These are phyloP conservation scores for Chenopodium berlandieri DNA, from an alignment of 148 eudicot genomes.

Conservation along the genomic window DNA sequence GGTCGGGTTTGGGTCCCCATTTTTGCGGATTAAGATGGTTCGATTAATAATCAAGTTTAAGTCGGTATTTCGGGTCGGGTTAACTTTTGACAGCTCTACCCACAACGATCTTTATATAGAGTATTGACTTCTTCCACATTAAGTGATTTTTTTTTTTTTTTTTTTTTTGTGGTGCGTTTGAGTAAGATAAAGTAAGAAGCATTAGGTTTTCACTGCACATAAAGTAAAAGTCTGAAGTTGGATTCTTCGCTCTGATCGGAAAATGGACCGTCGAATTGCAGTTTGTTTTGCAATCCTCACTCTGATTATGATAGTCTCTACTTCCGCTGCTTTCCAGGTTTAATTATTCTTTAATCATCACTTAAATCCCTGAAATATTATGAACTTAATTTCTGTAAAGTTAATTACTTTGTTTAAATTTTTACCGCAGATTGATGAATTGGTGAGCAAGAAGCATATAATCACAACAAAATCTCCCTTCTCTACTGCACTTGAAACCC, in stretches of 20 bases:
- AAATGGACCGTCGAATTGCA: slow-evolving; percentile 17
- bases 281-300: slow-evolving; percentile 15
- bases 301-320: background rate
- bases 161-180: background rate
- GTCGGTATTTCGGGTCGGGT: no score
- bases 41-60: no score
- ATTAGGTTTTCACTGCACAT: slow-evolving; percentile 15
- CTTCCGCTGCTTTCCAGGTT: slow-evolving; percentile 19
- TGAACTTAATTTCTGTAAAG: no score
- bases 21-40: no score
- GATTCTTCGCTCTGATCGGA: background rate
- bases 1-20: no score
- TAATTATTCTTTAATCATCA: background rate
- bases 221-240: background rate
- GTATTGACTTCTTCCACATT: no score
- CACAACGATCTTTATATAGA: no score
- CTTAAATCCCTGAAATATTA: background rate
- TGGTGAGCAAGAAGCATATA: slow-evolving; percentile 18
- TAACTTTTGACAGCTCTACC: no score
- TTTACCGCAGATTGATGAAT: slow-evolving; percentile 7
- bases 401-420: no score
- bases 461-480: slow-evolving; percentile 39
- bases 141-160: no score
- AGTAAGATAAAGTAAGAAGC: background rate
- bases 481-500: slow-evolving; percentile 50